Evolutionary conservation across 2,329 filamentous ascomycete species (phyloP).

Genomic region (Huntiella savannae): DNA sequence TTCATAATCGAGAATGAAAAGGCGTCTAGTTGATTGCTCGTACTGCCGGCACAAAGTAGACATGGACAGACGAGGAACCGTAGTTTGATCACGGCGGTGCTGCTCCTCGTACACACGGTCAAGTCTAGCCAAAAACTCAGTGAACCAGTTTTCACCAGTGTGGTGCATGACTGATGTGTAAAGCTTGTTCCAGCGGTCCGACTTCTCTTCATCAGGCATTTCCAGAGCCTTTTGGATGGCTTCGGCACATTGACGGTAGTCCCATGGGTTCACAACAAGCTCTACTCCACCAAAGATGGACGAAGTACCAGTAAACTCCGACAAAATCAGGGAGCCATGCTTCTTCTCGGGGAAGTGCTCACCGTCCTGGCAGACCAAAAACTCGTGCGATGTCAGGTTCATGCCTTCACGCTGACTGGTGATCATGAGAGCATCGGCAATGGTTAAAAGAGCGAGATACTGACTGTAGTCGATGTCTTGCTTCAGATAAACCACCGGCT

Average conservation of each 20-base stretch:
- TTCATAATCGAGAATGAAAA: slow-evolving; percentile 89
- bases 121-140: slow-evolving; percentile 51
- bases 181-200: slow-evolving; percentile 53
- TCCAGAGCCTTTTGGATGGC: slow-evolving; percentile 70
- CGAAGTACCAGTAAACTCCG: slow-evolving; percentile 85
- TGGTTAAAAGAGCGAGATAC: slow-evolving; percentile 76
- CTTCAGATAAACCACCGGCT: slow-evolving; percentile 82
- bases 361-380: slow-evolving; percentile 81
- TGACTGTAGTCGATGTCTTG: slow-evolving; percentile 88
- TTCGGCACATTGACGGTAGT: slow-evolving; percentile 72
- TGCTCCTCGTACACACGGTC: slow-evolving; percentile 67
- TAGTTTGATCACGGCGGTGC: slow-evolving; percentile 63
- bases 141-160: slow-evolving; percentile 73
- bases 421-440: slow-evolving; percentile 84
- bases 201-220: slow-evolving; percentile 58
- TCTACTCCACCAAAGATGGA: slow-evolving; percentile 67
- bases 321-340: slow-evolving; percentile 75
- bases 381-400: slow-evolving; percentile 92
- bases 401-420: slow-evolving; percentile 91
- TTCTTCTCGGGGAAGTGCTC: slow-evolving; percentile 49
- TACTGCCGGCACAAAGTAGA: slow-evolving; percentile 47
- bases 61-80: slow-evolving; percentile 67
- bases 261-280: slow-evolving; percentile 84
- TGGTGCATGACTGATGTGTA: slow-evolving; percentile 57
- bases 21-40: slow-evolving; percentile 40